phyloP scores from a whole-genome alignment of 495 filamentous ascomycete species.

The Neurospora sp. region DNA sequence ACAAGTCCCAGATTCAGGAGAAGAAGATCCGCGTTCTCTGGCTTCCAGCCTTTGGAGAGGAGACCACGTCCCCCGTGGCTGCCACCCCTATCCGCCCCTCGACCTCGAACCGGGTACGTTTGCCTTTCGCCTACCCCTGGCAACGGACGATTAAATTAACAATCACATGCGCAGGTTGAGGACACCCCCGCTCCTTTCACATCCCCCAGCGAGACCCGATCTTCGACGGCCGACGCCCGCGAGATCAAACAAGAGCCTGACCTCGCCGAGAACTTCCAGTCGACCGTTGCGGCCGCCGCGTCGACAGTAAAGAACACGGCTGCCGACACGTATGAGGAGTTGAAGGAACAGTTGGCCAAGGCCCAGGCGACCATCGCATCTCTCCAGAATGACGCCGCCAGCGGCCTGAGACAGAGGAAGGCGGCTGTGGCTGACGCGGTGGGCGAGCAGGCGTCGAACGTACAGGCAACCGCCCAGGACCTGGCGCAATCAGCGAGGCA shows the following conservation, averaged over 20 bases:
- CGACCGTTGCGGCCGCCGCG: slow-evolving; percentile 21
- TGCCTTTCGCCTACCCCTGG: neutral
- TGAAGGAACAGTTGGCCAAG: slow-evolving; percentile 62
- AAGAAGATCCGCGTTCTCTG: slow-evolving; percentile 93
- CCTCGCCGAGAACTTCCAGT: slow-evolving; percentile 12
- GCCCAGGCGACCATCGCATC: slow-evolving; percentile 64
- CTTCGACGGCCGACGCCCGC: slow-evolving; percentile 27
- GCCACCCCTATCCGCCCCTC: slow-evolving; percentile 18
- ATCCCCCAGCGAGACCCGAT: slow-evolving; percentile 8
- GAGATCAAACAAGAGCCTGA: slow-evolving; percentile 30
- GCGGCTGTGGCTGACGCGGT: slow-evolving; percentile 32
- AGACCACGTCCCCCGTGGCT: slow-evolving; percentile 5
- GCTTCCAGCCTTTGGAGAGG: slow-evolving; percentile 37
- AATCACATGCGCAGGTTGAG: slow-evolving; percentile 14
- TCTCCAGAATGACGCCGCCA: slow-evolving; percentile 53
- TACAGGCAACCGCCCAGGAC: slow-evolving; percentile 33
- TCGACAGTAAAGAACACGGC: slow-evolving; percentile 26
- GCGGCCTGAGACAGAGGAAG: slow-evolving; percentile 64
- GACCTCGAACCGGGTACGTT: slow-evolving; percentile 21
- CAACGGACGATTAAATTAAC: neutral
- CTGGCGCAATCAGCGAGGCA: slow-evolving; percentile 45
- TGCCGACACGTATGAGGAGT: slow-evolving; percentile 45
- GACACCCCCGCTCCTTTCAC: slow-evolving; percentile 16
- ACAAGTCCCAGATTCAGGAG: slow-evolving; percentile 72
- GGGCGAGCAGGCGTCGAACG: slow-evolving; percentile 35